Conservation (phyloP, 345 rosid genomes). For the Pistacia integerrima region DNA sequence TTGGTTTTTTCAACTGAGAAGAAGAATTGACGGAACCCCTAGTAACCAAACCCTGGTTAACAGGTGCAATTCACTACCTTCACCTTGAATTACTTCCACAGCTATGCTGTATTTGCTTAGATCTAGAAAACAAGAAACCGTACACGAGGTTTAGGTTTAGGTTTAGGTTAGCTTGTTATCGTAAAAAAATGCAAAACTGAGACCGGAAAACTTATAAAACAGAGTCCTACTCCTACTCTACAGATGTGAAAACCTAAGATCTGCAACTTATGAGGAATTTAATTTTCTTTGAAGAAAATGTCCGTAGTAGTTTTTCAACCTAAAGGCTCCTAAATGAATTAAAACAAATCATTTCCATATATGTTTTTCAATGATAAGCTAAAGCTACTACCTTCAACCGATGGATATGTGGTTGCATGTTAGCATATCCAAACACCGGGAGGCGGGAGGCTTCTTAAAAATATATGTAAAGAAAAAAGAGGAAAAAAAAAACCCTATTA, state of each 20-base stretch:
- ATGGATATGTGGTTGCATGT: neutral
- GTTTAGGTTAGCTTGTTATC: neutral
- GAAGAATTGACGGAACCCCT: slow-evolving; percentile 3
- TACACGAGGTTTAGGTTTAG: neutral
- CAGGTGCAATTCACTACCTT: neutral
- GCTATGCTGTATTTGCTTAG: neutral
- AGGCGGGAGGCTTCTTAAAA: neutral
- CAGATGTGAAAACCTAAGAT: neutral
- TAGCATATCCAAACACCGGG: neutral
- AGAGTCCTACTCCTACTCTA: neutral
- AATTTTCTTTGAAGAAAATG: neutral
- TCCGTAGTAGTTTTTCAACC: neutral
- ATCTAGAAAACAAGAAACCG: neutral
- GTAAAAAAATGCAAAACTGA: neutral
- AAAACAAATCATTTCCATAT: neutral
- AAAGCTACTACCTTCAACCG: neutral
- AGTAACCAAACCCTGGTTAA: neutral
- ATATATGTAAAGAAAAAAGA: neutral
- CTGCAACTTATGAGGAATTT: neutral
- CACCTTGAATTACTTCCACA: neutral
- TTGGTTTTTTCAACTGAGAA: neutral
- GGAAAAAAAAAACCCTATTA: neutral
- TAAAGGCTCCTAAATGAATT: neutral
- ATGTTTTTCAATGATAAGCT: neutral
- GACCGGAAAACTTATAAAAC: neutral